These are phyloP conservation scores for Fusarium sp. DNA, from an alignment of 2,329 filamentous ascomycete species.

Conservation along the genomic window DNA sequence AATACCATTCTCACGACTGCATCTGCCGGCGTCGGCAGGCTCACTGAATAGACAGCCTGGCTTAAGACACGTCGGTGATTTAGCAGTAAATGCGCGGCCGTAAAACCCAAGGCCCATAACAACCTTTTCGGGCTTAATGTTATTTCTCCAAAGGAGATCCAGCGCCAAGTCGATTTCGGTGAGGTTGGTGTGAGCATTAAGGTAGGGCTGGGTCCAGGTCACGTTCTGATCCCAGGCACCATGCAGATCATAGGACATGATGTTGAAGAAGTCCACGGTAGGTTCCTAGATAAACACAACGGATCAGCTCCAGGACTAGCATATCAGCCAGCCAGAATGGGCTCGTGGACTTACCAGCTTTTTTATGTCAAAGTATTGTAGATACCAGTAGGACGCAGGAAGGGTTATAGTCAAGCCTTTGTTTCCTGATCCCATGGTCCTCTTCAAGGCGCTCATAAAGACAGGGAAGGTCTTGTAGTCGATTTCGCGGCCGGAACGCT, in stretches of 20 bases:
- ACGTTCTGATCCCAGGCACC: background rate
- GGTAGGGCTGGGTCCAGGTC: background rate
- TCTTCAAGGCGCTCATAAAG: slow-evolving; percentile 40
- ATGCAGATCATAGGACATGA: slow-evolving; percentile 43
- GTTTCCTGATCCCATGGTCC: slow-evolving; percentile 45
- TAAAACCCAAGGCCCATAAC: slow-evolving; percentile 19
- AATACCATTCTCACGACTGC: slow-evolving; percentile 1
- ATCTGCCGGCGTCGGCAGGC: background rate
- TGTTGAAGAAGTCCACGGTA: slow-evolving; percentile 50
- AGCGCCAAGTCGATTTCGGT: slow-evolving; percentile 12
- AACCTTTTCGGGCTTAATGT: slow-evolving; percentile 1
- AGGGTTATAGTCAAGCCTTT: slow-evolving; percentile 49
- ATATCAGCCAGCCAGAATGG: too few species aligned
- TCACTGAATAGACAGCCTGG: slow-evolving; percentile 13
- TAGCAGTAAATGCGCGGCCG: slow-evolving; percentile 19
- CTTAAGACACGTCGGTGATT: background rate
- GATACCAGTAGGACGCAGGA: slow-evolving; percentile 48
- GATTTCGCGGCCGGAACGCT: slow-evolving; percentile 42
- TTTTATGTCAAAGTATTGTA: slow-evolving; percentile 49
- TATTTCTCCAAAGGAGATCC: slow-evolving; percentile 20
- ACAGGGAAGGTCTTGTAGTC: slow-evolving; percentile 52
- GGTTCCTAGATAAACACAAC: too few species aligned
- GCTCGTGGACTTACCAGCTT: slow-evolving; percentile 45
- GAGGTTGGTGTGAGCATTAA: slow-evolving; percentile 28
- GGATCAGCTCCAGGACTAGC: too few species aligned